Percentiles rank a stretch among this genome's conserved stretches.
phyloP scores from a whole-genome alignment of 2,329 filamentous ascomycete genomes.

The Talaromyces atroroseus region DNA sequence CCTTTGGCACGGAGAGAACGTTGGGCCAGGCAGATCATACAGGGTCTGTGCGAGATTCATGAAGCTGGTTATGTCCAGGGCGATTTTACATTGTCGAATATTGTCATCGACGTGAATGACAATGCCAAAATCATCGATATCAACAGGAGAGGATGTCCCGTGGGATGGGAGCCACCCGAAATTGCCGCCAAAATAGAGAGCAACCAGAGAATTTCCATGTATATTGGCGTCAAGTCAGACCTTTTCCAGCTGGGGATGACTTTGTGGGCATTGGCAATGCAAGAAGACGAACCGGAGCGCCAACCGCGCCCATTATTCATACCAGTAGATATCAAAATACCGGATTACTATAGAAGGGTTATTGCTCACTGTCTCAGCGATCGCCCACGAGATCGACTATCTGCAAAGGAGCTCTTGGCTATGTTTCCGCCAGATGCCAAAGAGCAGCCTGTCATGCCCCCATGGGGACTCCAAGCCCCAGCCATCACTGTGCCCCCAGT shows the following conservation, averaged over 20 bases:
- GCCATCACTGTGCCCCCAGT: constrained; percentile 1
- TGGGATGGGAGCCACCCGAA: constrained; percentile 96
- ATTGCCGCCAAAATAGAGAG: constrained; percentile 78
- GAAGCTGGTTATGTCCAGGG: constrained; percentile 95
- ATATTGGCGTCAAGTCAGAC: constrained; percentile 96
- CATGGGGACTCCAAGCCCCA: constrained; percentile 5
- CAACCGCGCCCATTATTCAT: constrained; percentile 63
- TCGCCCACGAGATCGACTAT: constrained; percentile 64
- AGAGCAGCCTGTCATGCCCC: background rate
- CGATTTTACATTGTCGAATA: constrained; percentile 95
- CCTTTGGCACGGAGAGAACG: constrained; percentile 70
- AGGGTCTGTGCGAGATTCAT: constrained; percentile 85
- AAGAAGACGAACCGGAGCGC: constrained; percentile 84
- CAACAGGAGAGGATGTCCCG: constrained; percentile 91
- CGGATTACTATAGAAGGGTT: constrained; percentile 71
- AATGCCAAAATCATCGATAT: constrained; percentile 98
- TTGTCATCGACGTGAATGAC: constrained; percentile 79
- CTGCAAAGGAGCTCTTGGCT: constrained; percentile 65
- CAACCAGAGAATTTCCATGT: constrained; percentile 88
- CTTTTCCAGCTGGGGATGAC: constrained; percentile 97
- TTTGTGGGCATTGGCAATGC: constrained; percentile 81
- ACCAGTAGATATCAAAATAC: constrained; percentile 51
- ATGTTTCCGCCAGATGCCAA: constrained; percentile 54
- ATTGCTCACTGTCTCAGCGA: constrained; percentile 71
- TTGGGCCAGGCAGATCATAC: constrained; percentile 89